phyloP scores from a whole-genome alignment of 2,329 filamentous ascomycete species.

The Aspergillus sp. region DNA sequence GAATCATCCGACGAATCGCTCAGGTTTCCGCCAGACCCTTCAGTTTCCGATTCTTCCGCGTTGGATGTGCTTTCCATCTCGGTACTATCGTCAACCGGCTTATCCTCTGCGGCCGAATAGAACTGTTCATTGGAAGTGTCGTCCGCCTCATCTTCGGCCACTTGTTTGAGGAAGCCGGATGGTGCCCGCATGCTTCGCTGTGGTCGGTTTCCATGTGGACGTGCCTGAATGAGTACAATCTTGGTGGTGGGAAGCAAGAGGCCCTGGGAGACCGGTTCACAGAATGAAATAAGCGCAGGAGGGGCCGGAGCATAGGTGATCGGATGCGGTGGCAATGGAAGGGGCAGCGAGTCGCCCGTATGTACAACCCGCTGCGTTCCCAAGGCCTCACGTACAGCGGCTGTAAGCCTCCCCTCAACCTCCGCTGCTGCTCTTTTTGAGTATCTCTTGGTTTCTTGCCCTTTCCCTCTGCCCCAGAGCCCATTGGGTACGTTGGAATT shows the following conservation, averaged over 20 bases:
- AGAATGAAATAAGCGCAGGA: conserved; percentile 85
- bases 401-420: conserved; percentile 60
- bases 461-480: conserved; percentile 35
- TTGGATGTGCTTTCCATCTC: conserved; percentile 56
- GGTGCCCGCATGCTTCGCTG: conserved; percentile 48
- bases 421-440: conserved; percentile 36
- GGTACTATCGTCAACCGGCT: conserved; percentile 44
- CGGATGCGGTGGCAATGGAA: conserved; percentile 75
- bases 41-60: conserved; percentile 63
- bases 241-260: conserved; percentile 73
- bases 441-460: conserved; percentile 30
- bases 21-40: conserved; percentile 49
- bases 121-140: conserved; percentile 89
- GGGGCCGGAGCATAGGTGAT: conserved; percentile 82
- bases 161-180: conserved; percentile 59
- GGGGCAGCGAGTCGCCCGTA: conserved; percentile 75
- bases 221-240: conserved; percentile 69
- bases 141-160: conserved; percentile 63
- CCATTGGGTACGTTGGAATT: conserved; percentile 42
- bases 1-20: conserved; percentile 89
- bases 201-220: conserved; percentile 40
- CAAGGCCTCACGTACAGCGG: conserved; percentile 72
- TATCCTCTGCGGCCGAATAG: conserved; percentile 86
- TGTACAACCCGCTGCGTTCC: conserved; percentile 75
- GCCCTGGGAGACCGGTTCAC: conserved; percentile 91